phyloP scores from a whole-genome alignment of 2,329 filamentous ascomycete genomes.

The Cladophialophora carrionii region DNA sequence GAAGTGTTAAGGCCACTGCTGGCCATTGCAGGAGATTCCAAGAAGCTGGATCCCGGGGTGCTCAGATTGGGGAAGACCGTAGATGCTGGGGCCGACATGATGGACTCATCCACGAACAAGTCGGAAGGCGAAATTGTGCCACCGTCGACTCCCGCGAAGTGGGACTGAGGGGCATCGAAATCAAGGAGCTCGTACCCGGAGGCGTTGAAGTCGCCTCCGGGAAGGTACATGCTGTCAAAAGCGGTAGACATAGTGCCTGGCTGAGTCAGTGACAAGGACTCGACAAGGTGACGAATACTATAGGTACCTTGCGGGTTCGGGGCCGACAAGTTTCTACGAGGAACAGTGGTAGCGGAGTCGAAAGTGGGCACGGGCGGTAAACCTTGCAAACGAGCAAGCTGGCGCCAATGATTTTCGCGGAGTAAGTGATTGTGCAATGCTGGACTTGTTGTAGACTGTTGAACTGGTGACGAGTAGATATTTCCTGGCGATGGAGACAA shows the following conservation, averaged over 20 bases:
- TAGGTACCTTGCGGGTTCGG: slow-evolving; percentile 37
- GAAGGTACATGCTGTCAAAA: slow-evolving; percentile 37
- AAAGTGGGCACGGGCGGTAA: slow-evolving; percentile 43
- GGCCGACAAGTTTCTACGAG: slow-evolving; percentile 34
- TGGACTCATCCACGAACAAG: slow-evolving; percentile 63
- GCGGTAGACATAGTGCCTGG: slow-evolving; percentile 33
- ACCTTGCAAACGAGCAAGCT: slow-evolving; percentile 35
- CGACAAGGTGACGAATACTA: slow-evolving; percentile 51
- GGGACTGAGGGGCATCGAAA: slow-evolving; percentile 29
- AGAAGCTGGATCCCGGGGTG: slow-evolving; percentile 61
- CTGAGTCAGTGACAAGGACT: slow-evolving; percentile 35
- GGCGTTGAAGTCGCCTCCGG: slow-evolving; percentile 32
- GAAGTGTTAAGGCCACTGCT: slow-evolving; percentile 38
- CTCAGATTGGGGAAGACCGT: slow-evolving; percentile 76
- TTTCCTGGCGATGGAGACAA: slow-evolving; percentile 31
- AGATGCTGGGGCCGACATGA: slow-evolving; percentile 71
- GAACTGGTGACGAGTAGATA: slow-evolving; percentile 35
- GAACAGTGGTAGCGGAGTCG: slow-evolving; percentile 34
- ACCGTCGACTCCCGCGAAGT: slow-evolving; percentile 26
- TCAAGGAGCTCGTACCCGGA: slow-evolving; percentile 35
- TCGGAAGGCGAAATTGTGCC: slow-evolving; percentile 80
- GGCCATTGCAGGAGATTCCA: slow-evolving; percentile 63
- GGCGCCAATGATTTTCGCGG: slow-evolving; percentile 37
- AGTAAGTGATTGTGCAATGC: slow-evolving; percentile 35
- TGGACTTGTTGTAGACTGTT: slow-evolving; percentile 37